These are phyloP conservation scores for Pichia sp. DNA, from an alignment of 1,139 yeast genomes.

Conservation along the genomic window DNA sequence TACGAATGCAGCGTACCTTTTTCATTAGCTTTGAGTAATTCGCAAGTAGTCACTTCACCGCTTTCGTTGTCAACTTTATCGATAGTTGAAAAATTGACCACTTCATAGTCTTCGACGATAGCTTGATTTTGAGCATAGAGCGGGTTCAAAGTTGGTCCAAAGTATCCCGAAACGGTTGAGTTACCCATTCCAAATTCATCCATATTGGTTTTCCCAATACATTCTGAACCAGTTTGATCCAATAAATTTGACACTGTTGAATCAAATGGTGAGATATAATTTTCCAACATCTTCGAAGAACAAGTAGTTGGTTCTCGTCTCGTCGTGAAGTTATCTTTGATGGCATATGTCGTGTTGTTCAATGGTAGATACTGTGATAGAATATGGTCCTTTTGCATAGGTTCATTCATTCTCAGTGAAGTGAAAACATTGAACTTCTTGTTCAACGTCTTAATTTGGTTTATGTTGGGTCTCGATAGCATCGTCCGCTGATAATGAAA, in stretches of 20 bases:
- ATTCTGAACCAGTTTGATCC: conserved; percentile 38
- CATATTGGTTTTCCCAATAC: conserved; percentile 84
- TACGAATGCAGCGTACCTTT: conserved; percentile 5
- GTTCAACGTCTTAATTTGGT: conserved; percentile 11
- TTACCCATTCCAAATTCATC: conserved; percentile 99
- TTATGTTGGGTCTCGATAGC: conserved; percentile 4
- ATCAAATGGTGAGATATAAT: conserved; percentile 68
- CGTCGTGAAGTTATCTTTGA: conserved; percentile 79
- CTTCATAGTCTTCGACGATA: conserved; percentile 20
- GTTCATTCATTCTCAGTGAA: conserved; percentile 11
- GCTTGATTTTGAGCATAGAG: conserved; percentile 26
- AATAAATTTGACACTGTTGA: conserved; percentile 64
- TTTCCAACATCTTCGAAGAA: conserved; percentile 52
- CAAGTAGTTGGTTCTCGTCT: conserved; percentile 55
- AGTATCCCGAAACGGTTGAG: conserved; percentile 45
- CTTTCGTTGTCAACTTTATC: conserved; percentile 1
- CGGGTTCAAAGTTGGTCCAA: conserved; percentile 71
- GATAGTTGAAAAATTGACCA: conserved; percentile 14
- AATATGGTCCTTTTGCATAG: background rate
- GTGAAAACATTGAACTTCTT: conserved; percentile 30
- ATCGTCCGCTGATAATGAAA: background rate
- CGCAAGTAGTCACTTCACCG: conserved; percentile 9
- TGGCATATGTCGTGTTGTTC: conserved; percentile 31
- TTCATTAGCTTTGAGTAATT: conserved; percentile 4
- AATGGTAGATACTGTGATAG: conserved; percentile 9